phyloP scores from a whole-genome alignment of 73 alveolate species.

The Uronychia setigera region DNA sequence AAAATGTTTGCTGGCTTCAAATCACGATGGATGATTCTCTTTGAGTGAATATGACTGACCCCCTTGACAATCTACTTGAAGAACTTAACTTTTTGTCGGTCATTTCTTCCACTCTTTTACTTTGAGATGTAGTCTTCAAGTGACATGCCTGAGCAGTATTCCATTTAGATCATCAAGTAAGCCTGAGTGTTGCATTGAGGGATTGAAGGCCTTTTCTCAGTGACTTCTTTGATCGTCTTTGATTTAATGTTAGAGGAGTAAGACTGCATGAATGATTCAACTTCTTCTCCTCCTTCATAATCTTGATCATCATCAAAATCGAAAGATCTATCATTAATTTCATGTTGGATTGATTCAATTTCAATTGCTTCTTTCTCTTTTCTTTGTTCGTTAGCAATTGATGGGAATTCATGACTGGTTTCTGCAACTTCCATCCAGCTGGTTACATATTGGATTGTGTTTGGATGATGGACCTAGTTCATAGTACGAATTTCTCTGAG shows the following conservation, averaged over 20 bases:
- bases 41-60: constrained; percentile 81
- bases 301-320: background rate
- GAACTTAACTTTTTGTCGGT: constrained; percentile 72
- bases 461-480: constrained; percentile 74
- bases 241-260: background rate
- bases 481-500: constrained; percentile 82
- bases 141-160: constrained; percentile 80
- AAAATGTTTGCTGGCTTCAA: constrained; percentile 95
- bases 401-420: background rate
- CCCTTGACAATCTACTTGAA: constrained; percentile 93
- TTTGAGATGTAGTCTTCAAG: constrained; percentile 68
- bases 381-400: too few relatives aligned
- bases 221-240: background rate
- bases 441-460: constrained; percentile 79
- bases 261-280: background rate
- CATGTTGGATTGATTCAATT: too few relatives aligned
- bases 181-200: too few relatives aligned
- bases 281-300: background rate
- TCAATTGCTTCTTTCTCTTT: too few relatives aligned
- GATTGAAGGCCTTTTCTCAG: too few relatives aligned
- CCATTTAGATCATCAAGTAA: constrained; percentile 83
- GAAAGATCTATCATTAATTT: background rate
- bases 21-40: constrained; percentile 91
- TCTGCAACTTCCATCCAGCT: constrained; percentile 79
- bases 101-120: constrained; percentile 11